Evolutionary conservation across 768 basidiomycete genomes (phyloP).

Genomic region (Cystoderma amianthinum): DNA sequence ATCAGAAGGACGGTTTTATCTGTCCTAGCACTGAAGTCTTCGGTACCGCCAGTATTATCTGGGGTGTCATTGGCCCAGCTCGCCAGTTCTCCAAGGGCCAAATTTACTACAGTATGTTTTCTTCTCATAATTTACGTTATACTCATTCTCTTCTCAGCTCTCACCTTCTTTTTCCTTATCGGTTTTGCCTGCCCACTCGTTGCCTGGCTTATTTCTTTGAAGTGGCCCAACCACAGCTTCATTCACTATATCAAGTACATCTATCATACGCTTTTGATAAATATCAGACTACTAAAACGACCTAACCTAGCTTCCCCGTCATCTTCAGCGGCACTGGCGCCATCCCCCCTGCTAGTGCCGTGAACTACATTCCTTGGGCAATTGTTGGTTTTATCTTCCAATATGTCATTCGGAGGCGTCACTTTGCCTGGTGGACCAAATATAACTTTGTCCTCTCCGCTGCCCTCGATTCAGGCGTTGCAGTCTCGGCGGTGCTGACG

Average conservation of each 20-base stretch:
- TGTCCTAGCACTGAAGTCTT: conserved; percentile 70
- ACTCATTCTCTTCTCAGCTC: conserved; percentile 18
- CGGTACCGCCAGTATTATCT: conserved; percentile 74
- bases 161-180: conserved; percentile 75
- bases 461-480: conserved; percentile 66
- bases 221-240: conserved; percentile 59
- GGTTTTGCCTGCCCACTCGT: conserved; percentile 57
- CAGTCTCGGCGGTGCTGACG: conserved; percentile 43
- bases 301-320: conserved; percentile 36
- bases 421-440: conserved; percentile 69
- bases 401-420: conserved; percentile 47
- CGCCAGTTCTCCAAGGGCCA: conserved; percentile 64
- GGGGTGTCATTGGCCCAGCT: conserved; percentile 76
- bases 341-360: conserved; percentile 62
- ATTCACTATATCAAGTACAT: conserved; percentile 55
- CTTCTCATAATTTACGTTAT: neutral
- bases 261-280: neutral
- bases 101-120: conserved; percentile 39
- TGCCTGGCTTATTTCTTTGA: conserved; percentile 45
- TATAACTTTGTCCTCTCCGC: conserved; percentile 68
- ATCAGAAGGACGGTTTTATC: conserved; percentile 58
- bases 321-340: conserved; percentile 52
- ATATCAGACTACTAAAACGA: neutral
- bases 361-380: conserved; percentile 65
- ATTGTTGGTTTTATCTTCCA: conserved; percentile 65